phyloP scores from a whole-genome alignment of 2,329 filamentous ascomycete genomes.

The Colletotrichum endophyticum region DNA sequence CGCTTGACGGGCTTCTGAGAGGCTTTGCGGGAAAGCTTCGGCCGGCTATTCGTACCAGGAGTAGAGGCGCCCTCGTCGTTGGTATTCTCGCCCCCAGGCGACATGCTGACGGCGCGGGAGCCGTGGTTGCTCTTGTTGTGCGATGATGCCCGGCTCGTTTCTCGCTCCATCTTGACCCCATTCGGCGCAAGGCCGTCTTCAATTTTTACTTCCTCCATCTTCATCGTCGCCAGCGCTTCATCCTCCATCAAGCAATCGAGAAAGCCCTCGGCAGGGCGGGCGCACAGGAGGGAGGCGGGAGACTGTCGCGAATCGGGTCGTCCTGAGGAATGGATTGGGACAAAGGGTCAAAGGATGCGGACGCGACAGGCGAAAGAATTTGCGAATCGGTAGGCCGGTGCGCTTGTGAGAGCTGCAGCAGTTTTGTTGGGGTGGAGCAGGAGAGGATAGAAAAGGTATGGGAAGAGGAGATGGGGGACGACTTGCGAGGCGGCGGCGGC shows the following conservation, averaged over 20 bases:
- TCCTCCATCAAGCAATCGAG: constrained; percentile 39
- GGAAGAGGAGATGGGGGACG: constrained; percentile 14
- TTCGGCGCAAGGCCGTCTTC: constrained; percentile 42
- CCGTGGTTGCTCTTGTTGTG: constrained; percentile 43
- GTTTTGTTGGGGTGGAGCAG: constrained; percentile 12
- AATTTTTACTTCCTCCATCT: constrained; percentile 50
- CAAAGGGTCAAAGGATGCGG: background rate
- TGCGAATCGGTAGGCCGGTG: background rate
- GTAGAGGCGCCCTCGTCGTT: constrained; percentile 53
- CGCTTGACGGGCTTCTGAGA: constrained; percentile 51
- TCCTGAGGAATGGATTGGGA: background rate
- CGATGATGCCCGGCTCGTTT: constrained; percentile 36
- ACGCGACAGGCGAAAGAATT: background rate
- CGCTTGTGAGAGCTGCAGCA: constrained; percentile 4
- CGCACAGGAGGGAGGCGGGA: constrained; percentile 1
- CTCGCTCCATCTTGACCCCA: constrained; percentile 43
- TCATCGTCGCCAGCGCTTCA: constrained; percentile 42
- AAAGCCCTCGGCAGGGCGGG: constrained; percentile 7
- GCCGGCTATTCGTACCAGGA: constrained; percentile 58
- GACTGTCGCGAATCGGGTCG: constrained; percentile 8
- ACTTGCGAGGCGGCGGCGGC: constrained; percentile 15
- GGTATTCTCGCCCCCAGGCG: constrained; percentile 50
- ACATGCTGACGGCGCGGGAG: constrained; percentile 46
- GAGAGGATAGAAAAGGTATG: background rate
- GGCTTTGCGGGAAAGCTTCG: constrained; percentile 51